A percentile compares a stretch with the other conserved stretches of the same genome.
Evolutionary conservation across 1,284 basidiomycete species (phyloP).

Genomic region (Calocybe gambosa): DNA sequence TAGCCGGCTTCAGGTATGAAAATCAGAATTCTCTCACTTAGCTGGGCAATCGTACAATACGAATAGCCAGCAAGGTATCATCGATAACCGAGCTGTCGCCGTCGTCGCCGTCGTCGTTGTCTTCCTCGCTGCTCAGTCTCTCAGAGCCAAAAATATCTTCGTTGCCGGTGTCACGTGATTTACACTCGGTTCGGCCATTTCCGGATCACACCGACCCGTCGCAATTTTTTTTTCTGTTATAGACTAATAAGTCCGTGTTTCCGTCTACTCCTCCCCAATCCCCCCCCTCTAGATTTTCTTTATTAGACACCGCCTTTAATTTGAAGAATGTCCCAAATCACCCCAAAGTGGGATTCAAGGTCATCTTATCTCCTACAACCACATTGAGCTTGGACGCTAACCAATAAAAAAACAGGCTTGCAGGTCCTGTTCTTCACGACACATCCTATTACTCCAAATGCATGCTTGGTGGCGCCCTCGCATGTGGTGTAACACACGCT

Average conservation of each 20-base stretch:
- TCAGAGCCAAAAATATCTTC: not conserved
- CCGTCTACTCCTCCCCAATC: conserved; percentile 17
- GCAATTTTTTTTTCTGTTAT: conserved; percentile 18
- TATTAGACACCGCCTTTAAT: conserved; percentile 25
- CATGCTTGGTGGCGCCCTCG: conserved; percentile 86
- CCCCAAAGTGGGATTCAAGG: conserved; percentile 66
- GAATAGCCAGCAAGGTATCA: not conserved
- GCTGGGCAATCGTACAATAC: not conserved
- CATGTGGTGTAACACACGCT: conserved; percentile 92
- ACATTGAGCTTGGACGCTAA: conserved; percentile 4
- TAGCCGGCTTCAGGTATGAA: not conserved
- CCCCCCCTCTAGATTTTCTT: conserved; percentile 22
- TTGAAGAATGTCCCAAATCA: conserved; percentile 15
- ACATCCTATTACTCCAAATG: conserved; percentile 69
- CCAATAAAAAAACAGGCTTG: conserved; percentile 34
- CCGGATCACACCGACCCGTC: conserved; percentile 26
- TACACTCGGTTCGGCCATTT: conserved; percentile 25
- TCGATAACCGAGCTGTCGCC: not conserved
- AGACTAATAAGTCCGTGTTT: conserved; percentile 16
- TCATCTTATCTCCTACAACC: conserved; percentile 21
- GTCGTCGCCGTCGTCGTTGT: conserved; percentile 3
- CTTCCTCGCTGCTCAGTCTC: not conserved
- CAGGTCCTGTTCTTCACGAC: conserved; percentile 72
- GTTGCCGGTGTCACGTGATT: conserved; percentile 16
- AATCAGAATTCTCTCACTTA: not conserved